A percentile compares a stretch with the other conserved stretches of the same genome.
Evolutionary conservation across 2,329 filamentous ascomycete genomes (phyloP).

Genomic region (Dactylellina sp.): DNA sequence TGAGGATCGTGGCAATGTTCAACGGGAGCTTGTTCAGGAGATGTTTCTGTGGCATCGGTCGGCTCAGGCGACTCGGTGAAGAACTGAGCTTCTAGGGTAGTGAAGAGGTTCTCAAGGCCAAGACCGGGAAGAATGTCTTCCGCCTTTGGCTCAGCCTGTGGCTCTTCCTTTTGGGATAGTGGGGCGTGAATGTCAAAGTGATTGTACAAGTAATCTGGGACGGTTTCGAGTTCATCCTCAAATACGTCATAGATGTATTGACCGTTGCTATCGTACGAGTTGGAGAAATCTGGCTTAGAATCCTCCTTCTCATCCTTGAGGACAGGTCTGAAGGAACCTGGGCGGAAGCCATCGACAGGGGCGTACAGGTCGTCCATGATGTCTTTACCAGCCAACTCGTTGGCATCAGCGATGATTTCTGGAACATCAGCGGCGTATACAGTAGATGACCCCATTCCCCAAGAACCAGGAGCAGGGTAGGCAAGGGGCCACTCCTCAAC

Average conservation of each 20-base stretch:
- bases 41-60: conserved; percentile 25
- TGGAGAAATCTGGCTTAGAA: conserved; percentile 41
- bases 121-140: conserved; percentile 48
- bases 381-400: conserved; percentile 49
- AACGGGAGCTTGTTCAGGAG: conserved; percentile 26
- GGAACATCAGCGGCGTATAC: conserved; percentile 48
- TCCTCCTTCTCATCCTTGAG: conserved; percentile 51
- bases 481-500: conserved; percentile 60
- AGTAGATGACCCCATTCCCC: conserved; percentile 44
- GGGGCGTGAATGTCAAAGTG: conserved; percentile 55
- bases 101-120: conserved; percentile 52
- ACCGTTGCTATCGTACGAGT: conserved; percentile 54
- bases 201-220: conserved; percentile 51
- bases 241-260: conserved; percentile 55
- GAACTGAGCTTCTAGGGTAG: conserved; percentile 48
- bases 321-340: conserved; percentile 45
- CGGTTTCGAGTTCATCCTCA: conserved; percentile 52
- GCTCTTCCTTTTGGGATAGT: conserved; percentile 46
- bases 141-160: conserved; percentile 36
- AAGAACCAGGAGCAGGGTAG: conserved; percentile 57
- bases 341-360: conserved; percentile 51
- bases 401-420: conserved; percentile 47
- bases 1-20: conserved; percentile 47
- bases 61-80: conserved; percentile 41
- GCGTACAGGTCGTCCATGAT: conserved; percentile 52